A percentile compares a stretch with the other conserved stretches of the same genome.
Conservation (phyloP, 2,329 filamentous ascomycete species). For the Diaporthe batatas region DNA sequence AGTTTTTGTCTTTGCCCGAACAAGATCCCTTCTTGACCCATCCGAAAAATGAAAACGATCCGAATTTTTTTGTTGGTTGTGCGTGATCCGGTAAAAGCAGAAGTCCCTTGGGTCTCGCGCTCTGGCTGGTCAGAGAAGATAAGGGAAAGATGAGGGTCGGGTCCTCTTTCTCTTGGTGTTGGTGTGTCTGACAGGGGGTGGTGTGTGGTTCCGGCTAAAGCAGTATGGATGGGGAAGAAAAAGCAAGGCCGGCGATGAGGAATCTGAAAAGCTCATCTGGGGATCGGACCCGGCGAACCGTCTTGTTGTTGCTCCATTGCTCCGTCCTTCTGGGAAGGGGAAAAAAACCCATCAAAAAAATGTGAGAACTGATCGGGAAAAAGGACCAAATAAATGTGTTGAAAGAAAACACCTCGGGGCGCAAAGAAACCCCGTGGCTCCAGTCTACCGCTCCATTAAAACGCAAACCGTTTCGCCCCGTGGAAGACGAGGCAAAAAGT, state of each 20-base stretch:
- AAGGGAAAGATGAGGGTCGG: not conserved
- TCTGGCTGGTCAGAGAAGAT: conserved; percentile 3
- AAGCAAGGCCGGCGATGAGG: conserved; percentile 30
- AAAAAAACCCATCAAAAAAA: not conserved
- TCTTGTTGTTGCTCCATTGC: conserved; percentile 41
- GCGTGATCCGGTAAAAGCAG: not conserved
- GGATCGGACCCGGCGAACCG: conserved; percentile 41
- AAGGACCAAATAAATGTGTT: conserved; percentile 20
- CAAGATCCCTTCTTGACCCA: conserved; percentile 24
- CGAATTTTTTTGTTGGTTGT: conserved; percentile 7
- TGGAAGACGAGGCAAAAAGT: not conserved
- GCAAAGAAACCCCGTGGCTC: conserved; percentile 13
- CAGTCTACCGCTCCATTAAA: conserved; percentile 32
- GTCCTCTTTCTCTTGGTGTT: not conserved
- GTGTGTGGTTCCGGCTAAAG: conserved; percentile 9
- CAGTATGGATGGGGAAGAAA: conserved; percentile 23
- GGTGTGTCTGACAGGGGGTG: conserved; percentile 13
- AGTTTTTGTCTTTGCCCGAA: conserved; percentile 15
- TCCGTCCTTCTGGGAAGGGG: conserved; percentile 29
- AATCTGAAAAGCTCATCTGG: conserved; percentile 24
- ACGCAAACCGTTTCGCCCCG: conserved; percentile 28
- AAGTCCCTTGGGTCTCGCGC: conserved; percentile 5
- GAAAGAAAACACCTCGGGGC: conserved; percentile 12
- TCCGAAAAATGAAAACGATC: conserved; percentile 9
- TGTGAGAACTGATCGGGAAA: not conserved